A percentile compares a stretch with the other conserved stretches of the same genome.
Conservation (phyloP, 1,139 yeast genomes). For the Nakaseomyces kungkrabaensis region DNA sequence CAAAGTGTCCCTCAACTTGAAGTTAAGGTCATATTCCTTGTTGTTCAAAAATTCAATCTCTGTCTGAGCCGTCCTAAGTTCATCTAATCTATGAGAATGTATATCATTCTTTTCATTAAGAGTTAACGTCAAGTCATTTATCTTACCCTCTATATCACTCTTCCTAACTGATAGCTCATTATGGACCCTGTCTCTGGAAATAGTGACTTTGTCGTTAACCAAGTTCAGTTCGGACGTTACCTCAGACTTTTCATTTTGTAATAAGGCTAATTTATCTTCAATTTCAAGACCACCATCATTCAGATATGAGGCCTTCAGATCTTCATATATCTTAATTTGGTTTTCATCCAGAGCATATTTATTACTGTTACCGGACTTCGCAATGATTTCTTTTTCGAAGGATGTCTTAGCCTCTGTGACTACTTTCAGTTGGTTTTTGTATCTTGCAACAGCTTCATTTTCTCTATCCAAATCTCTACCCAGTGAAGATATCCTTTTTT, state of each 20-base stretch:
- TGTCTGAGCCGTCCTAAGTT: slow-evolving; percentile 25
- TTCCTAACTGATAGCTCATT: slow-evolving; percentile 31
- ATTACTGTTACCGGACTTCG: slow-evolving; percentile 22
- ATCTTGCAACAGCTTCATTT: slow-evolving; percentile 33
- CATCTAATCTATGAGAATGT: slow-evolving; percentile 36
- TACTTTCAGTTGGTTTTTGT: slow-evolving; percentile 41
- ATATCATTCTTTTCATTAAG: slow-evolving; percentile 38
- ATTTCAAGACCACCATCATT: slow-evolving; percentile 49
- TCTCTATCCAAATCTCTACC: slow-evolving; percentile 47
- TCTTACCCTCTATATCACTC: slow-evolving; percentile 35
- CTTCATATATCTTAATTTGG: slow-evolving; percentile 51
- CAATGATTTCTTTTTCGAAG: slow-evolving; percentile 37
- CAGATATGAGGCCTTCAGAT: slow-evolving; percentile 48
- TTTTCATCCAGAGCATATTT: slow-evolving; percentile 38
- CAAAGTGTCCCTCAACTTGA: slow-evolving; percentile 55
- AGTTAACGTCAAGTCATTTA: slow-evolving; percentile 32
- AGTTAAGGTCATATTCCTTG: slow-evolving; percentile 41
- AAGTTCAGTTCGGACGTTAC: slow-evolving; percentile 34
- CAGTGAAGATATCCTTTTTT: slow-evolving; percentile 46
- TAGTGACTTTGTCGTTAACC: slow-evolving; percentile 33
- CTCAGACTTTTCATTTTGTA: slow-evolving; percentile 40
- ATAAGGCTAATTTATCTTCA: slow-evolving; percentile 40
- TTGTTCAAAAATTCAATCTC: slow-evolving; percentile 30
- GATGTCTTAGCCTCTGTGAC: slow-evolving; percentile 36
- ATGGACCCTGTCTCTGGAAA: slow-evolving; percentile 33